Evolutionary conservation across 2,329 filamentous ascomycete species (phyloP).

Genomic region (Pyrenophora graminea): DNA sequence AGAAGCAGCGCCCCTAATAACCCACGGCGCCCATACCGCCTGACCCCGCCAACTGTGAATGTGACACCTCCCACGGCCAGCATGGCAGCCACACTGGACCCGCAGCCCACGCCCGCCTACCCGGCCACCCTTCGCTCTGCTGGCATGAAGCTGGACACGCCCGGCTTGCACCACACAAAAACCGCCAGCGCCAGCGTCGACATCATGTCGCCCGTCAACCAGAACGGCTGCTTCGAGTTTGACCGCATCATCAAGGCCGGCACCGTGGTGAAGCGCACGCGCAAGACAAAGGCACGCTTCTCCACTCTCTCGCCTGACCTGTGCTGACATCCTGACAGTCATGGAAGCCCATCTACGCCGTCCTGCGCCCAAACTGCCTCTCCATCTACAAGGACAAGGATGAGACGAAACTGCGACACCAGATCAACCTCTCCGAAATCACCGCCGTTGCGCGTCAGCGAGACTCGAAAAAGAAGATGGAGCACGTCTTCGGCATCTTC

Average conservation of each 20-base stretch:
- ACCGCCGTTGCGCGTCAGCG: slow-evolving; percentile 88
- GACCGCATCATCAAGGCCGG: slow-evolving; percentile 92
- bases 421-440: slow-evolving; percentile 84
- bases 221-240: slow-evolving; percentile 94
- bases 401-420: slow-evolving; percentile 85
- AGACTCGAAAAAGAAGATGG: slow-evolving; percentile 83
- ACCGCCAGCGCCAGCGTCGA: slow-evolving; percentile 53
- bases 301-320: not conserved
- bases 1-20: slow-evolving; percentile 4
- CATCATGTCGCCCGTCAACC: slow-evolving; percentile 82
- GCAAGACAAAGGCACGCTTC: slow-evolving; percentile 69
- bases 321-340: slow-evolving; percentile 57
- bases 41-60: slow-evolving; percentile 19
- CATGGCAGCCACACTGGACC: slow-evolving; percentile 28
- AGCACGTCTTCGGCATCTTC: slow-evolving; percentile 90
- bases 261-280: slow-evolving; percentile 82
- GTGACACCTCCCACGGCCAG: slow-evolving; percentile 17
- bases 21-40: slow-evolving; percentile 8
- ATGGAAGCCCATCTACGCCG: slow-evolving; percentile 89
- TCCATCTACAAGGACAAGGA: slow-evolving; percentile 93
- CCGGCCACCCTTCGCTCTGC: slow-evolving; percentile 26
- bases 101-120: slow-evolving; percentile 32
- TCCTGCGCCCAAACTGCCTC: slow-evolving; percentile 85
- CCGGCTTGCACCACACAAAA: slow-evolving; percentile 30
- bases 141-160: slow-evolving; percentile 35